A percentile compares a stretch with the other conserved stretches of the same genome.
phyloP scores from a whole-genome alignment of 75 land plant genomes.

The Chamaecyparis obtusa region DNA sequence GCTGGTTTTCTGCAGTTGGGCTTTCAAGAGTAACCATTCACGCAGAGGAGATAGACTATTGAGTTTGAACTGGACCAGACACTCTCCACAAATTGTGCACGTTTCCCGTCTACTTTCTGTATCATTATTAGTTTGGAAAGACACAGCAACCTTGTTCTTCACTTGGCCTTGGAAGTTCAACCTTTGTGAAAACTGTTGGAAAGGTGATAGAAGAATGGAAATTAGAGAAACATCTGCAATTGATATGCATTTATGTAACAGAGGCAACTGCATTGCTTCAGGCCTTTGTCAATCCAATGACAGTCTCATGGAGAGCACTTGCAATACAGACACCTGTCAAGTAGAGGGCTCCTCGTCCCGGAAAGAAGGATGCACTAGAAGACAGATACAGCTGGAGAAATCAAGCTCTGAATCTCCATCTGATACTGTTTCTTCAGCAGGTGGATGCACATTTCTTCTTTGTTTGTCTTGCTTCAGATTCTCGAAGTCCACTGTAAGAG shows the following conservation, averaged over 20 bases:
- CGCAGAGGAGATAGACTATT: not conserved
- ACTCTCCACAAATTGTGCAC: not conserved
- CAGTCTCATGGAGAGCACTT: not conserved
- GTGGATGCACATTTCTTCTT: not conserved
- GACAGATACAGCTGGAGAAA: not conserved
- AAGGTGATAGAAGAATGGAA: constrained; percentile 6
- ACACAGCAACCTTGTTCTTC: not conserved
- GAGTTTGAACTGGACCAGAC: constrained; percentile 1
- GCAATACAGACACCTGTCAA: not conserved
- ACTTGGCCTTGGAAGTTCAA: not conserved
- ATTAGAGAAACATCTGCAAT: not conserved
- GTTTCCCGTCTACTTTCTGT: not conserved
- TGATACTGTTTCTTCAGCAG: not conserved
- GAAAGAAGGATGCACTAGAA: not conserved
- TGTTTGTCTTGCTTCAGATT: not conserved
- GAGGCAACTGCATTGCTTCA: not conserved
- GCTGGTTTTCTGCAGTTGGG: not conserved
- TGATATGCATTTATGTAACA: not conserved
- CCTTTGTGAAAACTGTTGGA: not conserved
- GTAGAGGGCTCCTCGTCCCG: not conserved
- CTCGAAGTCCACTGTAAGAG: not conserved
- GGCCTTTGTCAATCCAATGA: not conserved
- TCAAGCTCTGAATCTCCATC: not conserved
- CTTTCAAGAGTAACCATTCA: not conserved
- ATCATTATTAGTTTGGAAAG: not conserved